Conservation (phyloP, 192 early-diverging fungal species). For the Gryganskiella cystojenkinii region DNA sequence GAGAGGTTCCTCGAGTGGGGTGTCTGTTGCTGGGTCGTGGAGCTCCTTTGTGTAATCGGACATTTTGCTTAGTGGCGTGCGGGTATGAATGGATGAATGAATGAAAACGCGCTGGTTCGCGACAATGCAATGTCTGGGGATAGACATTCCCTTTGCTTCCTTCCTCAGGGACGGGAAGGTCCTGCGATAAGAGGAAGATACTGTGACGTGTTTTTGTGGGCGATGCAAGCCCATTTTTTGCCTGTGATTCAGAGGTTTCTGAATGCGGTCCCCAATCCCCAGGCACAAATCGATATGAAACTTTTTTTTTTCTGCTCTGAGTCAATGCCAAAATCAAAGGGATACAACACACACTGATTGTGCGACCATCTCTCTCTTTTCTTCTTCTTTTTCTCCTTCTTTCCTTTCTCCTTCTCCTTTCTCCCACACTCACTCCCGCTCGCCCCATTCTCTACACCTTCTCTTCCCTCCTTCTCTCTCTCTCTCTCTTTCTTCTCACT, state of each 20-base stretch:
- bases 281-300: not conserved
- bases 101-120: too few species aligned
- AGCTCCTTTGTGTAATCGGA: conserved; percentile 27
- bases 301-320: not conserved
- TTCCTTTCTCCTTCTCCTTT: not conserved
- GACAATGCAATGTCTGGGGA: too few species aligned
- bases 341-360: not conserved
- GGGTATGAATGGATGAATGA: not conserved
- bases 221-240: too few species aligned
- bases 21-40: conserved; percentile 34
- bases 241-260: too few species aligned
- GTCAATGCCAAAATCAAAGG: not conserved
- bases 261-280: too few species aligned
- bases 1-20: conserved; percentile 24
- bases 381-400: not conserved
- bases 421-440: not conserved
- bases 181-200: too few species aligned
- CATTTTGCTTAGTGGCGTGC: conserved; percentile 4
- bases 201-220: too few species aligned
- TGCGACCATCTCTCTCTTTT: not conserved
- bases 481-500: conserved; percentile 1
- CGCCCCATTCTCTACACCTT: not conserved
- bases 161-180: too few species aligned
- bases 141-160: too few species aligned
- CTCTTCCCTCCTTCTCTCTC: not conserved